Evolutionary conservation across 345 rosid genomes (phyloP).

Genomic region (Syzygium grande): DNA sequence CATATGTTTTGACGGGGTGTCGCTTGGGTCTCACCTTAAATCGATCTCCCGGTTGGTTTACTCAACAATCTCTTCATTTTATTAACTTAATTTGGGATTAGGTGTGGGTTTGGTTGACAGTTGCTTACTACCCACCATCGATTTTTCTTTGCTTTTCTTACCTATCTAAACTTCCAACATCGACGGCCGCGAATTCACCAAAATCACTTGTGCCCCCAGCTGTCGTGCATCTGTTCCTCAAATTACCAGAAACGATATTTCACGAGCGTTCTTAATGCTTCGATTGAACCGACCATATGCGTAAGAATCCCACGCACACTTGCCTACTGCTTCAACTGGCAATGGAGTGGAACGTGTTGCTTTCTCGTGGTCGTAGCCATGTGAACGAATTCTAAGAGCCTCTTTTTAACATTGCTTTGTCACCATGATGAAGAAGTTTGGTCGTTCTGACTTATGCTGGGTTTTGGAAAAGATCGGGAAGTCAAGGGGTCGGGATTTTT

Average conservation of each 20-base stretch:
- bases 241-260: neutral
- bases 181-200: neutral
- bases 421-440: neutral
- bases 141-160: neutral
- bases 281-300: neutral
- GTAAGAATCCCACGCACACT: neutral
- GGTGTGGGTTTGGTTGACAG: neutral
- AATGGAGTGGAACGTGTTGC: neutral
- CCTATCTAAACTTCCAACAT: neutral
- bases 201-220: neutral
- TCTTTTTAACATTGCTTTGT: neutral
- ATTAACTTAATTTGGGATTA: neutral
- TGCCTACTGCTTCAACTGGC: neutral
- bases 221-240: neutral
- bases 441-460: neutral
- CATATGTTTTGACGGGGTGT: neutral
- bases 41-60: neutral
- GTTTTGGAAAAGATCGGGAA: neutral
- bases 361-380: too few relatives aligned
- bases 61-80: neutral
- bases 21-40: neutral
- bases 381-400: neutral
- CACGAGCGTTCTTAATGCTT: neutral
- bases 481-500: neutral
- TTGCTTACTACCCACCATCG: neutral